Conservation (phyloP, 805 yeast species). For the Candida taoyuanica region DNA sequence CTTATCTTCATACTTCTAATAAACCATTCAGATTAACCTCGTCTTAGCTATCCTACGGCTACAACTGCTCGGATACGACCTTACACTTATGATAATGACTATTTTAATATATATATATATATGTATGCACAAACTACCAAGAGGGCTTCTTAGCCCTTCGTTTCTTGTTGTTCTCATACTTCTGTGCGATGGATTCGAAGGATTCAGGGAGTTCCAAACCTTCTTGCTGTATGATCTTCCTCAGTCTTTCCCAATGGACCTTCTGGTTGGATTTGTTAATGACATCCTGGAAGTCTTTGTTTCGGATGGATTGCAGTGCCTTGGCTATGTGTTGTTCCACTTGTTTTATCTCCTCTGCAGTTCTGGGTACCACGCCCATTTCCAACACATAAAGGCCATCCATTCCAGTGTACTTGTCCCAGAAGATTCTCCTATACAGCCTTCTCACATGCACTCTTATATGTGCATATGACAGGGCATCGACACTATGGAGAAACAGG, state of each 20-base stretch:
- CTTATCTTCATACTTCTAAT: no score
- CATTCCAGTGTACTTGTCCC: constrained; percentile 11
- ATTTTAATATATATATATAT: neutral
- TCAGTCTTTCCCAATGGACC: constrained; percentile 18
- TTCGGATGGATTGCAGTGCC: constrained; percentile 7
- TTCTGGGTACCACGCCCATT: constrained; percentile 15
- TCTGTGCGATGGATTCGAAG: constrained; percentile 1
- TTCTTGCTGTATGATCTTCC: constrained; percentile 5
- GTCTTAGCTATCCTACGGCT: no score
- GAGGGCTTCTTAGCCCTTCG: neutral
- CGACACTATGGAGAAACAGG: constrained; percentile 12
- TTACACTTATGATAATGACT: no score
- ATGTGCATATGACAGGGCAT: constrained; percentile 19
- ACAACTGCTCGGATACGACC: no score
- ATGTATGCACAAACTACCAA: no score
- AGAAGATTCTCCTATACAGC: constrained; percentile 9
- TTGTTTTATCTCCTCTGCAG: constrained; percentile 3
- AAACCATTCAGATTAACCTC: no score
- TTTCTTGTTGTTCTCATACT: neutral
- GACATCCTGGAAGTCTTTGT: neutral
- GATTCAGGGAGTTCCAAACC: constrained; percentile 11
- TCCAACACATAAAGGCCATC: constrained; percentile 24
- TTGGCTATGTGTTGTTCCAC: constrained; percentile 6
- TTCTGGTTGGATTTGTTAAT: constrained; percentile 4
- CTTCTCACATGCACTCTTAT: constrained; percentile 18